Evolutionary conservation across 2,329 filamentous ascomycete species (phyloP), one percentile per base, ranked within the genome.

Genomic region (Monosporascus sp.): DNA sequence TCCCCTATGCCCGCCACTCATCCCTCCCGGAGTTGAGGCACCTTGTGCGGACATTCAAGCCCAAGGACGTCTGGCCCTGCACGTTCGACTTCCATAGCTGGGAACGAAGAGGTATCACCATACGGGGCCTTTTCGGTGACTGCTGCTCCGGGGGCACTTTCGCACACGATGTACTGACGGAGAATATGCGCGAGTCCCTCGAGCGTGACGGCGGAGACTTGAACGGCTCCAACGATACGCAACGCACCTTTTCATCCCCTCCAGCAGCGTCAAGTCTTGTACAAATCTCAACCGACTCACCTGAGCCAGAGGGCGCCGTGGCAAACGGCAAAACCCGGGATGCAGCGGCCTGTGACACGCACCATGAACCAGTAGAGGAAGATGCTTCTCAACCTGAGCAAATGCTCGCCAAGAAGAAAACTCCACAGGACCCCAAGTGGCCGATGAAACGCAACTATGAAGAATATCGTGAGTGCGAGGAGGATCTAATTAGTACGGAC

Each of bases 1-100:
- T 96, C 60, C 89, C 92, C 0, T 97, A 92, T 65, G 93, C 93
- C 0, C 82, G 93, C 1, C 93, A 97, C 68, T 95, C 93, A 0
- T 96, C 90, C 0, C 93, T 94, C 55, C 74, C 77, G 0, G 93
- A 97, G 66, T 78, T 96, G 3, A 87, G 89, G 58, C 72, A 84
- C 51, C 72, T 97, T 1, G 76, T 96, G 1, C 67, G 75, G 3
- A 75, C 77, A 0, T 88, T 97, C 61, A 80, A 74, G 28, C 91
- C 91, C 0, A 82, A 73, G 46, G 91, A 97, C 61, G 75, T 97
- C 2, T 88, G 87, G 74, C 91, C 92, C 0, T 96, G 91, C 64
- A 96, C 91, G 0, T 82, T 87, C 2, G 79, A 90, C 55, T 70
- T 78, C 17, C 62, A 69, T 0, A 72, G 72, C 1, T 97, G 91